Base-by-base conservation (phyloP, 1,139 yeast species). In the Pichia terricola region DNA sequence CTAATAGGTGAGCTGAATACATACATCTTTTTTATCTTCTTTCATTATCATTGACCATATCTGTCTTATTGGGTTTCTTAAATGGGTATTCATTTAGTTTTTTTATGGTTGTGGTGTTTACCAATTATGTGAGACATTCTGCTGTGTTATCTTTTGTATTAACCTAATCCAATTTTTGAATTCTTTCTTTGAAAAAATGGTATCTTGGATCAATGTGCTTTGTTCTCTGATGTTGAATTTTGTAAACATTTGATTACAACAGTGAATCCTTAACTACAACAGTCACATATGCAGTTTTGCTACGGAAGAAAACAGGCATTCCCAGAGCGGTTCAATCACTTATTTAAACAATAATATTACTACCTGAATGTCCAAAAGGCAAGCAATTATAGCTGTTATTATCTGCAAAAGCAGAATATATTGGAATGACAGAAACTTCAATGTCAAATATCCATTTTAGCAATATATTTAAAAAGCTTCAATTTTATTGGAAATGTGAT, bases 141-240 rank as follows among this genome's bases (percentile, higher is more conserved):
- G 47, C 47, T 9, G 37, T 34, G 33, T 45, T 45, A 7, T 28
- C 37, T 11, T 33, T 34, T 4, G 45, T 42, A 22, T 45, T 40
- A 25, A 45, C 26, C 31, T 45, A 45, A 11, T 36, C 36, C 11
- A 42, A 28, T 42, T 45, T 45, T 3, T 32, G 11, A 7, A 40
- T 36, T 4, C 22, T 9, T 28, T 42, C 39, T 40, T 47, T 39
- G 5, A 42, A 38, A 26, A 30, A 40, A 11, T 46, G 47, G 31
- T 39, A 39, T 34, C 35, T 45, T 4, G 40, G 26, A 22, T 46
- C 39, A 25, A 46, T 40, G 25, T 45, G 50, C 25, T 47, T 47
- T 1, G 46, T 41, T 11, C 34, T 37, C 34, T 45, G 45, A 38
- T 45, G 40, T 7, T 42, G 40, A 4, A 40, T 39, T 11, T 38